A percentile compares a stretch with the other conserved stretches of the same genome.
Conservation (phyloP, 768 basidiomycete species). For the Daedaleopsis nitida region DNA sequence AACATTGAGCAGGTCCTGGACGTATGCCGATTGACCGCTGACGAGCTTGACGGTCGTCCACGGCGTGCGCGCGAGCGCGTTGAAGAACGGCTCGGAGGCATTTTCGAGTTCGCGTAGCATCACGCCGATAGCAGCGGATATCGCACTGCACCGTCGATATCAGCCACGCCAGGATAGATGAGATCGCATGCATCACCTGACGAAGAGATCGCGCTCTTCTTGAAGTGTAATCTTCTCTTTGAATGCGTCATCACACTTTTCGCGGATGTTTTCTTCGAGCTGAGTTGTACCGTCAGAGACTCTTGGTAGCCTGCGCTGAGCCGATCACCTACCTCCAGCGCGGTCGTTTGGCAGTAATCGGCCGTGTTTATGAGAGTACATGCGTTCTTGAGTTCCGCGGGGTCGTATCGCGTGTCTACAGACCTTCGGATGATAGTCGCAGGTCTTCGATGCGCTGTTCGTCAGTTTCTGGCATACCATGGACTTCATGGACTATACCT, state of each 20-base stretch:
- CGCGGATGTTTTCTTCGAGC: conserved; percentile 91
- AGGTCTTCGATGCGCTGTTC: conserved; percentile 35
- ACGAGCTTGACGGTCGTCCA: conserved; percentile 86
- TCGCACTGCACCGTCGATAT: conserved; percentile 53
- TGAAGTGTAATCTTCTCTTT: conserved; percentile 83
- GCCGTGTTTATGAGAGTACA: conserved; percentile 96
- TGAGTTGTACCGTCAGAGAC: conserved; percentile 30
- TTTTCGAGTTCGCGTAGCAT: conserved; percentile 85
- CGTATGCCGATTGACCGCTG: conserved; percentile 82
- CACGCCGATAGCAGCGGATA: conserved; percentile 79
- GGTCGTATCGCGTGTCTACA: conserved; percentile 76
- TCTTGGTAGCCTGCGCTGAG: too few species aligned
- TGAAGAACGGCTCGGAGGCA: conserved; percentile 79
- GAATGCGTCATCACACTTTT: conserved; percentile 75
- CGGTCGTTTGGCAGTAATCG: conserved; percentile 94
- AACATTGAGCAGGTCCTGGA: conserved; percentile 72
- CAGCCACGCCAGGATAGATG: not conserved
- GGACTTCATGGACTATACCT: conserved; percentile 10
- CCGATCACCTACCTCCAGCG: conserved; percentile 63
- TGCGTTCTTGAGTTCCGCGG: conserved; percentile 73
- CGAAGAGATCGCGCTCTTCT: conserved; percentile 84
- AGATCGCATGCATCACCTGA: conserved; percentile 55
- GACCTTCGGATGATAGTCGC: conserved; percentile 60
- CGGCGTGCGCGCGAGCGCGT: conserved; percentile 71
- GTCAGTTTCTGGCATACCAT: conserved; percentile 1